Evolutionary conservation across 1,284 basidiomycete genomes (phyloP).

Genomic region (Naganishia sp.): DNA sequence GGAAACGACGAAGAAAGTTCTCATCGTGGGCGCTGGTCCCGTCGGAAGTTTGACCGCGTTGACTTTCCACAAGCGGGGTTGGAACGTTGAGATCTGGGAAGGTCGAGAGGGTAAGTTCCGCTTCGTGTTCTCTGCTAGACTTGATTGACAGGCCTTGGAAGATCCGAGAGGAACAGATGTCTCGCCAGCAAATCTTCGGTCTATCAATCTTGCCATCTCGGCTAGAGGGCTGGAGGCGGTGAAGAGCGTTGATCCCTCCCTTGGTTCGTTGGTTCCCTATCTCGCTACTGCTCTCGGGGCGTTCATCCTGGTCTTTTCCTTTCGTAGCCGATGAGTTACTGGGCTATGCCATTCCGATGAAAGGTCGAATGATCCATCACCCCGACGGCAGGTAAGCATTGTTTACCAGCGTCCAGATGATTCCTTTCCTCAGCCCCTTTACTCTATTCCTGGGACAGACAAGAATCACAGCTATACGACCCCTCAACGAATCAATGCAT

Average conservation of each 20-base stretch:
- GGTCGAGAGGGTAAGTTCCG: slow-evolving; percentile 68
- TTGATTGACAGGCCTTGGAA: slow-evolving; percentile 31
- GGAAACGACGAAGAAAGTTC: slow-evolving; percentile 38
- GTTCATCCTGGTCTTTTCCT: neutral
- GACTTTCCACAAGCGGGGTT: slow-evolving; percentile 81
- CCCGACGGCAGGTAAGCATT: slow-evolving; percentile 58
- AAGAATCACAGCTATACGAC: slow-evolving; percentile 74
- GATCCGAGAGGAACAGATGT: slow-evolving; percentile 49
- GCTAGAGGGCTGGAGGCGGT: slow-evolving; percentile 87
- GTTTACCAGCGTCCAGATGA: neutral
- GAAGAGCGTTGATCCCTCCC: slow-evolving; percentile 71
- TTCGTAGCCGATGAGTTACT: slow-evolving; percentile 67
- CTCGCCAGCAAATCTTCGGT: slow-evolving; percentile 59
- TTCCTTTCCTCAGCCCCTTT: neutral
- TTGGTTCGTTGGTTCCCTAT: slow-evolving; percentile 46
- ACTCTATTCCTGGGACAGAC: slow-evolving; percentile 34
- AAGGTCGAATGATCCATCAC: slow-evolving; percentile 91
- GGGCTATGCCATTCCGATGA: slow-evolving; percentile 85
- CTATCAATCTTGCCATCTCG: slow-evolving; percentile 95
- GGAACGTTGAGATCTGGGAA: slow-evolving; percentile 88
- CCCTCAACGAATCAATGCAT: slow-evolving; percentile 64
- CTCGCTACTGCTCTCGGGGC: neutral
- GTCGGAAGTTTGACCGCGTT: slow-evolving; percentile 91
- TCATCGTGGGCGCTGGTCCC: slow-evolving; percentile 78
- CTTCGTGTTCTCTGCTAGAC: neutral